These are phyloP conservation scores for Cyclanthera cordifolia DNA, from an alignment of 306 rosid species.

Conservation along the genomic window DNA sequence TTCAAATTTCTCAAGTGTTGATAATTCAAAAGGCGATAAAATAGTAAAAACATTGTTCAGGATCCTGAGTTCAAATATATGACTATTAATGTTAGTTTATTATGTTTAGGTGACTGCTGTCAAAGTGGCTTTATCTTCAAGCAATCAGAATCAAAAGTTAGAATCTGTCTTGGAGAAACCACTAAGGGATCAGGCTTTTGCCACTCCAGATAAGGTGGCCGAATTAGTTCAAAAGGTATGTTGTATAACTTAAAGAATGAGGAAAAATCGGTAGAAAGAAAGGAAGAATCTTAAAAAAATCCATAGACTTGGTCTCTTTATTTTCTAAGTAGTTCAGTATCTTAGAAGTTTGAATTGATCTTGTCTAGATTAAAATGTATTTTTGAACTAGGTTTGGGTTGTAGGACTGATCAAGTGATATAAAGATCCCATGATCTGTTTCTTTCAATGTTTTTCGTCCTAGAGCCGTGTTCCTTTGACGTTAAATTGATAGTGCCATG, in stretches of 20 bases:
- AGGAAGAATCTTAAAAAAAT: neutral
- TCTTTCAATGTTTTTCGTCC: neutral
- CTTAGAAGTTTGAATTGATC: neutral
- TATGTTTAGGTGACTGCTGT: slow-evolving; percentile 79
- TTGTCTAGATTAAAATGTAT: neutral
- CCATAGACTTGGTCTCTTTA: neutral
- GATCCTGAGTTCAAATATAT: neutral
- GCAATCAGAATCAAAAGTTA: slow-evolving; percentile 58
- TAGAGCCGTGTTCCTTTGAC: neutral
- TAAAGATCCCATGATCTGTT: neutral
- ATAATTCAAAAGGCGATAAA: too few relatives aligned
- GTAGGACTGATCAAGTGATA: neutral
- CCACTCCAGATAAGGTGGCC: slow-evolving; percentile 88
- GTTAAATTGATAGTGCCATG: neutral
- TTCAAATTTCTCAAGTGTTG: too few relatives aligned
- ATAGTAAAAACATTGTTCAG: too few relatives aligned
- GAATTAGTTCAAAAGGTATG: slow-evolving; percentile 85
- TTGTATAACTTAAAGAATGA: neutral
- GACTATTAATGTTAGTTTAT: slow-evolving; percentile 8
- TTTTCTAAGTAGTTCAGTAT: neutral
- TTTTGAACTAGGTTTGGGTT: too few relatives aligned
- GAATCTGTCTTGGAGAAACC: slow-evolving; percentile 72
- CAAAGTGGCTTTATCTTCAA: slow-evolving; percentile 69
- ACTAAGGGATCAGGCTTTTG: slow-evolving; percentile 83
- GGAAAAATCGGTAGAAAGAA: neutral